Evolutionary conservation across 805 yeast species (phyloP).

Genomic region (Starmerella geochares): DNA sequence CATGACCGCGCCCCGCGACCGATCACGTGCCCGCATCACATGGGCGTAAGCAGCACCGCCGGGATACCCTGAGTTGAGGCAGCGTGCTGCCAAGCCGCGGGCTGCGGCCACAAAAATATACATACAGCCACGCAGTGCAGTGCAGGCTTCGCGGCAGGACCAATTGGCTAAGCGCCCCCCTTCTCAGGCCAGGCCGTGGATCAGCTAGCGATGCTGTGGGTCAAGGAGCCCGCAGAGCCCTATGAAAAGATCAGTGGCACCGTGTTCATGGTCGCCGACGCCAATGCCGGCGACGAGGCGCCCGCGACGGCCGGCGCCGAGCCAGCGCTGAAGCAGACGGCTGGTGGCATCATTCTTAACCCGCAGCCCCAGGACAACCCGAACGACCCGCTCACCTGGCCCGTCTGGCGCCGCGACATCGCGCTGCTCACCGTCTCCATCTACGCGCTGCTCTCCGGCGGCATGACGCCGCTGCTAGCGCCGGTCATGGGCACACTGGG

Average conservation of each 20-base stretch:
- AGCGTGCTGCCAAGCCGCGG: neutral
- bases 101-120: neutral
- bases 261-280: conserved; percentile 34
- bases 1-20: too few relatives aligned
- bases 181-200: too few relatives aligned
- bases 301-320: conserved; percentile 2
- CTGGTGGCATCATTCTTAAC: conserved; percentile 41
- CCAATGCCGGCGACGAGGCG: neutral
- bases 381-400: conserved; percentile 61
- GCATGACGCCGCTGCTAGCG: conserved; percentile 51
- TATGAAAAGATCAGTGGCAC: conserved; percentile 41
- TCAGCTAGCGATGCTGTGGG: conserved; percentile 30
- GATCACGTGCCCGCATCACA: too few relatives aligned
- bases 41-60: too few relatives aligned
- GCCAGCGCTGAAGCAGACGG: conserved; percentile 37
- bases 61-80: neutral
- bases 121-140: too few relatives aligned
- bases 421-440: conserved; percentile 46
- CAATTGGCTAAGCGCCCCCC: too few relatives aligned
- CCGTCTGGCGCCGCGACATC: conserved; percentile 47
- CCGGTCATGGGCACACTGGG: conserved; percentile 42
- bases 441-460: conserved; percentile 52
- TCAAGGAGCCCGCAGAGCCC: conserved; percentile 34
- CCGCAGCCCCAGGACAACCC: conserved; percentile 58
- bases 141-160: too few relatives aligned